phyloP scores from a whole-genome alignment of 83 land plant genomes.

The Diphasiastrum complanatum region DNA sequence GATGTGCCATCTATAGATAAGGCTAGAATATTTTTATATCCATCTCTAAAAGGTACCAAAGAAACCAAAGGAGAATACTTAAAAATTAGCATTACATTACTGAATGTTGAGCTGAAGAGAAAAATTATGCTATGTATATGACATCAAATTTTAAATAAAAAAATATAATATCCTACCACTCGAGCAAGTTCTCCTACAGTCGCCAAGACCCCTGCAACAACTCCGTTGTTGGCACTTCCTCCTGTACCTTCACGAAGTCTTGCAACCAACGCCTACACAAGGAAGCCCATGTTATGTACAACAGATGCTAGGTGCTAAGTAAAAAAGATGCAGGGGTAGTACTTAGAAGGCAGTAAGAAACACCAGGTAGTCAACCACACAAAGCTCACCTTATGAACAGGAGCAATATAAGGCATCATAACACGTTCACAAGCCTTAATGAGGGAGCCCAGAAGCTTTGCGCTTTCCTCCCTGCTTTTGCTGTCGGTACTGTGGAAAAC shows the following conservation, averaged over 20 bases:
- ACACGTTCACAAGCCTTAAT: slow-evolving; percentile 84
- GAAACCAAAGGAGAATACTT: too few species aligned
- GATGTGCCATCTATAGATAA: too few species aligned
- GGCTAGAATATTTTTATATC: too few species aligned
- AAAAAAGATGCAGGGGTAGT: too few species aligned
- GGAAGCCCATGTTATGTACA: not conserved
- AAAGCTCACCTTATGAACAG: slow-evolving; percentile 72
- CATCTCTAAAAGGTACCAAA: too few species aligned
- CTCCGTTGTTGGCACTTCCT: slow-evolving; percentile 70
- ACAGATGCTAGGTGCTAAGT: too few species aligned
- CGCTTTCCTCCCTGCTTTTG: slow-evolving; percentile 97
- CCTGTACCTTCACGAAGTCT: slow-evolving; percentile 72
- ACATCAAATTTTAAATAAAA: not conserved
- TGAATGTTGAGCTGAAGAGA: too few species aligned
- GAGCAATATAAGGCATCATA: slow-evolving; percentile 86
- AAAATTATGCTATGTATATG: too few species aligned
- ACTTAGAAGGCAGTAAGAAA: not conserved
- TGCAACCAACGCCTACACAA: slow-evolving; percentile 65
- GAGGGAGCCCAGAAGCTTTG: slow-evolving; percentile 80
- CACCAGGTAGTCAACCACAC: not conserved
- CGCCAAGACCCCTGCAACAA: slow-evolving; percentile 88
- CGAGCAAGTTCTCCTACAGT: slow-evolving; percentile 98
- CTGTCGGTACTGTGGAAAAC: slow-evolving; percentile 65
- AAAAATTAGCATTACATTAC: too few species aligned
- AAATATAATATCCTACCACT: slow-evolving; percentile 59